phyloP scores from a whole-genome alignment of 1,284 basidiomycete genomes.

The Puccinia sorghi region DNA sequence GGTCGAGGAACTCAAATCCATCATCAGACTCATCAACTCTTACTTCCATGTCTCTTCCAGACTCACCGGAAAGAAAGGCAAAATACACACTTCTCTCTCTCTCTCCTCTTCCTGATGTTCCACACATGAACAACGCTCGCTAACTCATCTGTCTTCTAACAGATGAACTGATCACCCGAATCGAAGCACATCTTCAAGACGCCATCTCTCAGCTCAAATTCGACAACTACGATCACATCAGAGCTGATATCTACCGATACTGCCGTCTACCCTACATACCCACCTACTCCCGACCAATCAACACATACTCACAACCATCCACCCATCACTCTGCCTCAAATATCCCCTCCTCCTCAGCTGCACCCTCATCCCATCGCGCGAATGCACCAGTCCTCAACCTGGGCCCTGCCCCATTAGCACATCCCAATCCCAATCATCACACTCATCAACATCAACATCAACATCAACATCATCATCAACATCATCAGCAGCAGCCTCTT shows the following conservation, averaged over 20 bases:
- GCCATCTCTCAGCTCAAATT: background rate
- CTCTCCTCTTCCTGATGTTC: no score
- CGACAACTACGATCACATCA: slow-evolving; percentile 22
- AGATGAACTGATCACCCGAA: slow-evolving; percentile 22
- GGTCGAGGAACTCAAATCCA: slow-evolving; percentile 31
- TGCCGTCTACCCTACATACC: background rate
- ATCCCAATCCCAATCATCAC: slow-evolving; percentile 2
- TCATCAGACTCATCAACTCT: slow-evolving; percentile 35
- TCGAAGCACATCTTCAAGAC: slow-evolving; percentile 27
- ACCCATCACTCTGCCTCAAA: background rate
- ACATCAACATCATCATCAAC: background rate
- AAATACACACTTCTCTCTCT: no score
- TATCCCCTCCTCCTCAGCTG: background rate
- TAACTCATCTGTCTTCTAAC: background rate
- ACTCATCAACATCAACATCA: background rate
- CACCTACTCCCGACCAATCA: background rate
- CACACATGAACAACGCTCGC: background rate
- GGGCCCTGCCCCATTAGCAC: slow-evolving; percentile 26
- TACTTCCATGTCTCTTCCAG: background rate
- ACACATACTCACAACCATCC: slow-evolving; percentile 6
- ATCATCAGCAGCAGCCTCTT: slow-evolving; percentile 9
- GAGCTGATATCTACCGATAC: slow-evolving; percentile 19
- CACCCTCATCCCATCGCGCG: slow-evolving; percentile 8
- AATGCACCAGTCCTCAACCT: slow-evolving; percentile 16
- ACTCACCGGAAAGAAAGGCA: slow-evolving; percentile 37